Conservation (phyloP, 345 rosid species). For the Toxicodendron radicans region DNA sequence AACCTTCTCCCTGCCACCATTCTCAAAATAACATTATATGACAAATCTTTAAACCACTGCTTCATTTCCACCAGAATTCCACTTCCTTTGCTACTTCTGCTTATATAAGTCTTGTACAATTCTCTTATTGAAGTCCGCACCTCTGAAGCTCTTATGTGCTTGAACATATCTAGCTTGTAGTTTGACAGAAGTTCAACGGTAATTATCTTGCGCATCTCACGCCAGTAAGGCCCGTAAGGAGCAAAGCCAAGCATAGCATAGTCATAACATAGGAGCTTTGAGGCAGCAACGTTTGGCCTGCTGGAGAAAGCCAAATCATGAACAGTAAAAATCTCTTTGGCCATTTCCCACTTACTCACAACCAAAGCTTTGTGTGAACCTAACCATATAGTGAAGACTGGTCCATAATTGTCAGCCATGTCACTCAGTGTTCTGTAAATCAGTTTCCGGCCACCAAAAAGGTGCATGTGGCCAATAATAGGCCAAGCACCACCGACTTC, state of each 20-base stretch:
- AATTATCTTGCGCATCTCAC: constrained; percentile 38
- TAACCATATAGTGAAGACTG: constrained; percentile 27
- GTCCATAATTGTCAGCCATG: constrained; percentile 41
- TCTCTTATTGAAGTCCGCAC: constrained; percentile 18
- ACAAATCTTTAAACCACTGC: constrained; percentile 37
- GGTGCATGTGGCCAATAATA: constrained; percentile 42
- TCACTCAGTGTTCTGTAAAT: constrained; percentile 22
- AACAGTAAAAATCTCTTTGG: constrained; percentile 31
- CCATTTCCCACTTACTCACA: constrained; percentile 31
- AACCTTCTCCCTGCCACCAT: constrained; percentile 35
- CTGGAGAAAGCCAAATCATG: constrained; percentile 33
- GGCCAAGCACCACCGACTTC: constrained; percentile 39
- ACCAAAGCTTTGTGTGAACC: constrained; percentile 32
- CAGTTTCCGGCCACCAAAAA: constrained; percentile 23
- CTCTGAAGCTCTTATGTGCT: constrained; percentile 30
- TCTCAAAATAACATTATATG: constrained; percentile 25
- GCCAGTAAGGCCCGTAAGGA: constrained; percentile 44
- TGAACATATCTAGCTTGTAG: constrained; percentile 31
- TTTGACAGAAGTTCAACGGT: constrained; percentile 36
- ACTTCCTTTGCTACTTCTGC: constrained; percentile 5
- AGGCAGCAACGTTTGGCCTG: constrained; percentile 30
- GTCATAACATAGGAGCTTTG: constrained; percentile 34
- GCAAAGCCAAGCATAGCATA: constrained; percentile 46
- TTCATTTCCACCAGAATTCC: constrained; percentile 34
- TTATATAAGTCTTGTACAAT: constrained; percentile 13